A percentile compares a stretch with the other conserved stretches of the same genome.
Evolutionary conservation across 495 filamentous ascomycete genomes (phyloP).

Genomic region (Parathielavia hyrcaniae): DNA sequence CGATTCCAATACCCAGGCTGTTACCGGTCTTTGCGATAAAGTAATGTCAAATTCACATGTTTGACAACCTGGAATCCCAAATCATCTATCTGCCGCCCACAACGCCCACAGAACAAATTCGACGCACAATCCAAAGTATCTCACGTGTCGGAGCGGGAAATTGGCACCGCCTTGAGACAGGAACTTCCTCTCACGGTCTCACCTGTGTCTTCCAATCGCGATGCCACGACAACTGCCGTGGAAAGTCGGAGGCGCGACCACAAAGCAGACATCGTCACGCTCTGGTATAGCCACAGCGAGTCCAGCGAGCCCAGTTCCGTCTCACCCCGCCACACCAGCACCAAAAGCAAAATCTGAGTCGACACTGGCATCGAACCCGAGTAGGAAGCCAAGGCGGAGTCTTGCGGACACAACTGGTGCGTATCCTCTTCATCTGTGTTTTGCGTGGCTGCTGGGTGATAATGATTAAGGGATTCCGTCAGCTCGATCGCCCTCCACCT

Average conservation of each 20-base stretch:
- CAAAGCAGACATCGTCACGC: constrained; percentile 11
- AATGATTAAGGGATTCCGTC: neutral
- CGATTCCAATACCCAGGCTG: too few relatives aligned
- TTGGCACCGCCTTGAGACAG: too few relatives aligned
- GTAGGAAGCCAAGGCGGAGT: constrained; percentile 13
- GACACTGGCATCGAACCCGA: constrained; percentile 1
- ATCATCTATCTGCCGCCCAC: too few relatives aligned
- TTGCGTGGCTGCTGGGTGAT: neutral
- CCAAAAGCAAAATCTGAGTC: constrained; percentile 2
- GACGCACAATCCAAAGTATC: too few relatives aligned
- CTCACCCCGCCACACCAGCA: constrained; percentile 8
- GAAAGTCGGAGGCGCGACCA: constrained; percentile 16
- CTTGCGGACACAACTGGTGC: neutral
- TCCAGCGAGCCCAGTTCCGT: constrained; percentile 14
- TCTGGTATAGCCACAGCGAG: constrained; percentile 12
- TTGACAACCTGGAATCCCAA: too few relatives aligned
- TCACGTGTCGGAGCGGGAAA: too few relatives aligned
- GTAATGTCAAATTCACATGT: too few relatives aligned
- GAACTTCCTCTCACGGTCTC: too few relatives aligned
- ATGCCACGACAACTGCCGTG: constrained; percentile 34
- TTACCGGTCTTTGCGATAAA: too few relatives aligned
- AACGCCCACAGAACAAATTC: too few relatives aligned
- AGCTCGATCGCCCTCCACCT: constrained; percentile 29
- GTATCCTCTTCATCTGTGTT: neutral
- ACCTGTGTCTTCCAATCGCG: too few relatives aligned